A percentile compares a stretch with the other conserved stretches of the same genome.
These are phyloP conservation scores for Golubevia pallescens DNA, from an alignment of 1,284 basidiomycete genomes.

Conservation along the genomic window DNA sequence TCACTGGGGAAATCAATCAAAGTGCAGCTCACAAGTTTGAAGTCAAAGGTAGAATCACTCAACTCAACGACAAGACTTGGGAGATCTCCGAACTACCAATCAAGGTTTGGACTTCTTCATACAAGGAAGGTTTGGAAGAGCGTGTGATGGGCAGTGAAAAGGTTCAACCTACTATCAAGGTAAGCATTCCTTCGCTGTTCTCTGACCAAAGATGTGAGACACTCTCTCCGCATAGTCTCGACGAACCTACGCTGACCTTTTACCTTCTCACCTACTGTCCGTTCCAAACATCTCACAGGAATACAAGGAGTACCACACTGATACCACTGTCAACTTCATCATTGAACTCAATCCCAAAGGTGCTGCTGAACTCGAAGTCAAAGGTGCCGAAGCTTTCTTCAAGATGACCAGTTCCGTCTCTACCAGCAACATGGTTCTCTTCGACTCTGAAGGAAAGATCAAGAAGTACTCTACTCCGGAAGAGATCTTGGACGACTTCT, in stretches of 20 bases:
- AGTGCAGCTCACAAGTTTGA: conserved; percentile 45
- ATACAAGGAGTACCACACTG: conserved; percentile 64
- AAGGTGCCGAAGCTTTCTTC: conserved; percentile 60
- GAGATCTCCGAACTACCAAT: conserved; percentile 64
- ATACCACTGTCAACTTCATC: conserved; percentile 59
- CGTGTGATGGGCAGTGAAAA: conserved; percentile 54
- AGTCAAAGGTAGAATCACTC: conserved; percentile 36
- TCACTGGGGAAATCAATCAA: conserved; percentile 47
- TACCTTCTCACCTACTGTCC: neutral
- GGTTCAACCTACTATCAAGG: conserved; percentile 52
- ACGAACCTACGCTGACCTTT: neutral
- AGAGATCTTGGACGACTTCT: conserved; percentile 63
- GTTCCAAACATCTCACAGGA: conserved; percentile 15
- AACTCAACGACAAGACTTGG: conserved; percentile 55
- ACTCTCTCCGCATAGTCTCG: neutral
- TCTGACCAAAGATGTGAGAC: neutral
- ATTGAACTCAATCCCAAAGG: conserved; percentile 57
- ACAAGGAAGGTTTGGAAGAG: conserved; percentile 61
- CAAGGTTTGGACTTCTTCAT: conserved; percentile 53
- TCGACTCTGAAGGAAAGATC: conserved; percentile 61
- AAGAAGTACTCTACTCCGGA: conserved; percentile 57
- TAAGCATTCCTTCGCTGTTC: neutral
- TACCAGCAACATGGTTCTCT: conserved; percentile 62
- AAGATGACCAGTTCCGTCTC: conserved; percentile 43
- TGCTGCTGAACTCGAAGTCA: conserved; percentile 45